phyloP scores from a whole-genome alignment of 2,329 filamentous ascomycete genomes.

The Orbilia oligospora region DNA sequence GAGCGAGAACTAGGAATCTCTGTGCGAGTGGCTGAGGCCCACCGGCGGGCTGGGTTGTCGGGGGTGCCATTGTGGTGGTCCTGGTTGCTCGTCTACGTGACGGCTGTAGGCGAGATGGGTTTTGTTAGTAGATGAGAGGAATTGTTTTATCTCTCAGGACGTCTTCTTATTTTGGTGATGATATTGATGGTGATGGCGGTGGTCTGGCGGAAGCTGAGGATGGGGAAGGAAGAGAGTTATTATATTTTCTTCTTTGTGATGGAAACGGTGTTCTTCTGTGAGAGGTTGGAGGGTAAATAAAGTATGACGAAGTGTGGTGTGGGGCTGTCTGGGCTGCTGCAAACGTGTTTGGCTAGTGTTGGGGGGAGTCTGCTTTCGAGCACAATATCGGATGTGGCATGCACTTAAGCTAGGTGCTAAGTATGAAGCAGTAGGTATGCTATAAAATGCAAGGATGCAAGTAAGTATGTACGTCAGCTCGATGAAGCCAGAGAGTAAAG shows the following conservation, averaged over 20 bases:
- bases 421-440: background rate
- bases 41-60: conserved; percentile 71
- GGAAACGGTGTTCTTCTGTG: conserved; percentile 51
- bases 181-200: conserved; percentile 22
- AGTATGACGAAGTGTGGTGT: conserved; percentile 35
- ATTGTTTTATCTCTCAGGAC: background rate
- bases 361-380: conserved; percentile 40
- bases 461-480: conserved; percentile 41
- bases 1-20: conserved; percentile 81
- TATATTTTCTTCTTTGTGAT: conserved; percentile 20
- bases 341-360: conserved; percentile 31
- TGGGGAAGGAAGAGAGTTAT: background rate
- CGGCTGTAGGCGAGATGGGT: too few relatives aligned
- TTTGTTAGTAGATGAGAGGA: background rate
- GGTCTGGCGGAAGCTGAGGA: background rate
- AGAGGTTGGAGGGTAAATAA: background rate
- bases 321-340: conserved; percentile 35
- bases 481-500: conserved; percentile 10
- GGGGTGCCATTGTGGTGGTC: conserved; percentile 76
- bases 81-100: background rate
- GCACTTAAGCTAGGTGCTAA: background rate
- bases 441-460: background rate
- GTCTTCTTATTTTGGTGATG: background rate
- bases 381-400: background rate
- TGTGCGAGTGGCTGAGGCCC: conserved; percentile 74